Evolutionary conservation across 1,139 yeast species (phyloP), one percentile per base, ranked within the genome.

Genomic region (Wickerhamiella infanticola): DNA sequence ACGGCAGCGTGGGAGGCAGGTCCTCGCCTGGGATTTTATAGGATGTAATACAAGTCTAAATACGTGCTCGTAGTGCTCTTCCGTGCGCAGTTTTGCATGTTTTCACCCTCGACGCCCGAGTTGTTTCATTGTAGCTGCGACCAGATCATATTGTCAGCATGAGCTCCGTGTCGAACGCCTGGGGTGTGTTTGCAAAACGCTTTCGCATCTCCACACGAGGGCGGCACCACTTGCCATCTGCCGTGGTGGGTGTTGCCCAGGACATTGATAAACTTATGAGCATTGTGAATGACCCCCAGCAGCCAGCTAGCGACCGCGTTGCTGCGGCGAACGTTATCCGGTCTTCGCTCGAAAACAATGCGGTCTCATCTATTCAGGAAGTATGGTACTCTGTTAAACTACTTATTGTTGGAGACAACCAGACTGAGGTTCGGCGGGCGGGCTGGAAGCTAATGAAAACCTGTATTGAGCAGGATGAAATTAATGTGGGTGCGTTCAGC

Each of bases 321-420:
- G 65, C 66, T 1, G 77, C 83, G 0, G 78, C 82, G 0, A 67
- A 66, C 3, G 64, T 69, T 38, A 62, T 82, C 40, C 64, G 73
- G 3, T 71, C 70, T 3, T 68, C 76, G 1, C 61, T 83, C 3
- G 69, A 70, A 39, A 72, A 69, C 41, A 71, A 70, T 45, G 67
- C 79, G 6, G 70, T 78, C 2, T 69, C 80, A 0, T 73, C 81
- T 2, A 68, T 81, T 4, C 79, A 82, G 0, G 88, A 81, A 53
- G 70, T 83, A 3, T 84, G 95, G 95, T 77, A 79, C 56, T 63
- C 77, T 47, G 79, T 80, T 0, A 65, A 75, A 51, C 77, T 73
- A 48, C 64, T 81, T 61, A 69, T 81, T 44, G 67, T 68, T 6
- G 59, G 66, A 0, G 63, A 63, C 11, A 60, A 67, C 9, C 63